Evolutionary conservation across 2,329 filamentous ascomycete species (phyloP).

Genomic region (Lecanicillium sp.): DNA sequence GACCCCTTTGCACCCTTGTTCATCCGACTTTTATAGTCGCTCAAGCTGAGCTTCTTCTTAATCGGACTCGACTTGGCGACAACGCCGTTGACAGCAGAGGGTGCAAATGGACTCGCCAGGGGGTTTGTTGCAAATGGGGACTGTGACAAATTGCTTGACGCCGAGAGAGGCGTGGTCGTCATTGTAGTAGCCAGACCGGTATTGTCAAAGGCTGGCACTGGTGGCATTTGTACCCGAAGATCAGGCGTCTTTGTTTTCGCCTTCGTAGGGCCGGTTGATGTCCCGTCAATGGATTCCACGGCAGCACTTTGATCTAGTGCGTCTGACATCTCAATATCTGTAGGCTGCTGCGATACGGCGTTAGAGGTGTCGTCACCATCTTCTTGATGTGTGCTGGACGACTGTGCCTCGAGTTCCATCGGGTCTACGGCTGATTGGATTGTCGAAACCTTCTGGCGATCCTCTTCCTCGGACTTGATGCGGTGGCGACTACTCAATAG

Average conservation of each 20-base stretch:
- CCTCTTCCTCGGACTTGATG: conserved; percentile 30
- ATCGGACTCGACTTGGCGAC: conserved; percentile 47
- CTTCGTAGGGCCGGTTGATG: conserved; percentile 16
- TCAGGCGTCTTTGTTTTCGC: conserved; percentile 35
- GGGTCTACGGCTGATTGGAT: conserved; percentile 14
- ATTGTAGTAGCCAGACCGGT: conserved; percentile 24
- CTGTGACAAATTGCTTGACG: conserved; percentile 32
- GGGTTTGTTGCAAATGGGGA: conserved; percentile 40
- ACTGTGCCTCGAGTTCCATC: conserved; percentile 31
- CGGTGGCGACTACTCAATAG: conserved; percentile 41
- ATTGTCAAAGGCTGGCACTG: conserved; percentile 41
- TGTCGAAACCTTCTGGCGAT: conserved; percentile 20
- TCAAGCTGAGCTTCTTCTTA: conserved; percentile 60
- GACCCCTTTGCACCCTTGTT: conserved; percentile 41
- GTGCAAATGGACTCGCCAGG: conserved; percentile 34
- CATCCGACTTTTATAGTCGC: conserved; percentile 55
- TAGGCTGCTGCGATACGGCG: background rate
- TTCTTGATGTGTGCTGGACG: too few relatives aligned
- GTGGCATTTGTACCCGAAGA: conserved; percentile 47
- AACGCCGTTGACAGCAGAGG: conserved; percentile 32
- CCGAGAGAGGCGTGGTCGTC: conserved; percentile 38
- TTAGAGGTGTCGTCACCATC: background rate
- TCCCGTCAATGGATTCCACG: conserved; percentile 9
- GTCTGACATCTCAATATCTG: conserved; percentile 4
- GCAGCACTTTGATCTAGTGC: conserved; percentile 3